Base-by-base conservation (phyloP, 2,329 filamentous ascomycete species). In the Pyricularia pennisetigena region DNA sequence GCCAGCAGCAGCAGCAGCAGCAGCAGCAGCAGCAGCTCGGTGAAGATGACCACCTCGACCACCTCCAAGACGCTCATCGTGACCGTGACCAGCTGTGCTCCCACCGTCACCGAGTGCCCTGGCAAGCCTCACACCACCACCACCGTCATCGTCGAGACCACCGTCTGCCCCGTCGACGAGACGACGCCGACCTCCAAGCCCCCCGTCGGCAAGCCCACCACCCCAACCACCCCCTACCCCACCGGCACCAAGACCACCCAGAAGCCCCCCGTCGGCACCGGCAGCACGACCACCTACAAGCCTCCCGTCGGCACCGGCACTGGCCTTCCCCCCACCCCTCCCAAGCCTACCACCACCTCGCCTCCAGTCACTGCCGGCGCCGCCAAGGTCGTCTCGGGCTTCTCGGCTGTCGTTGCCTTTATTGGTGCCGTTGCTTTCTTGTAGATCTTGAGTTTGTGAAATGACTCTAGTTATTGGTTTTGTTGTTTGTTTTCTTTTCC, bases 11-110 rank as follows among this genome's bases (percentile, higher is more conserved):
- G n/a, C n/a, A 14, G 3, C 30, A 32, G 30, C 30, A 32, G 30
- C 30, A 32, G 30, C 30, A 32, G 30, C 30, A 32, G 61, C 41
- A 65, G 57, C 67, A 35, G 28, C 41, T 64, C 49, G 24, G 16
- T 20, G 6, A 49, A 49, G 41, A 5, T 49, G 41, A 67, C 54
- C 35, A 70, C 68, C 8, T 68, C 61, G 8, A 70, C 69, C 20
- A 54, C 66, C 29, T 65, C 28, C 28, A 32, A 28, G 9, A 69
- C 68, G 10, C 68, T 35, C 7, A 20, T 64, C 7, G 66, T 67
- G 54, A 70, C 69, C 16, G 57, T 70, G 4, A 70, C 67, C 10
- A 68, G 64, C 16, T 70, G 69, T 59, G 63, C 62, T 16, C 59
- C 69, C 10, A 63, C 59, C 20, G 68, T 69, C 9, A 70, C 69